These are phyloP conservation scores for Boletus semigastroideus DNA, from an alignment of 1,284 basidiomycete species.

Conservation along the genomic window DNA sequence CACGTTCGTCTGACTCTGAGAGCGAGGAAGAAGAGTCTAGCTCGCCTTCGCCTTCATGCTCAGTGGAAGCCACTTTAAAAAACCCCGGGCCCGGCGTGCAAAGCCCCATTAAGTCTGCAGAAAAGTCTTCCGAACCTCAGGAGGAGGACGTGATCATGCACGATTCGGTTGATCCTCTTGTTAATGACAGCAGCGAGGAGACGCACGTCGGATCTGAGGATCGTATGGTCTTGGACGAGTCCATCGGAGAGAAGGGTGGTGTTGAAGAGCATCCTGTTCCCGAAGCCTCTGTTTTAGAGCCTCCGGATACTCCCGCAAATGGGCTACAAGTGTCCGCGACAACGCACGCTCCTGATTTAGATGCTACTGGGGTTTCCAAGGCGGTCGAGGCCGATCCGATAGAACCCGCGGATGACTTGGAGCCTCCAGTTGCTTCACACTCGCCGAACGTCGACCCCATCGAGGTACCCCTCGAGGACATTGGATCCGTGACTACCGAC, in stretches of 20 bases:
- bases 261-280: background rate
- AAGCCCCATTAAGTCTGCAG: background rate
- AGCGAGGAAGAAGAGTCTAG: conserved; percentile 20
- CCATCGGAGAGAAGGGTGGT: conserved; percentile 4
- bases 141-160: conserved; percentile 8
- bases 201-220: conserved; percentile 23
- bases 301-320: background rate
- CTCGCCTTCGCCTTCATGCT: conserved; percentile 9
- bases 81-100: background rate
- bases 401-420: conserved; percentile 34
- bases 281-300: background rate
- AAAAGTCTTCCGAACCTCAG: background rate
- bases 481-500: background rate
- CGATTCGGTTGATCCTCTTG: background rate
- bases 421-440: conserved; percentile 2
- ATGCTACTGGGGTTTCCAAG: background rate
- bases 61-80: background rate
- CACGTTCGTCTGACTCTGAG: conserved; percentile 23
- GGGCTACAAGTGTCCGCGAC: background rate
- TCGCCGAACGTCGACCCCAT: conserved; percentile 27
- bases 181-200: conserved; percentile 17
- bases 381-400: conserved; percentile 32
- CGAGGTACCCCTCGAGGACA: conserved; percentile 21
- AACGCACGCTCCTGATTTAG: background rate
- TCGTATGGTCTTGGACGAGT: conserved; percentile 18